Conservation (phyloP, 768 basidiomycete species). For the Collybia sp. region DNA sequence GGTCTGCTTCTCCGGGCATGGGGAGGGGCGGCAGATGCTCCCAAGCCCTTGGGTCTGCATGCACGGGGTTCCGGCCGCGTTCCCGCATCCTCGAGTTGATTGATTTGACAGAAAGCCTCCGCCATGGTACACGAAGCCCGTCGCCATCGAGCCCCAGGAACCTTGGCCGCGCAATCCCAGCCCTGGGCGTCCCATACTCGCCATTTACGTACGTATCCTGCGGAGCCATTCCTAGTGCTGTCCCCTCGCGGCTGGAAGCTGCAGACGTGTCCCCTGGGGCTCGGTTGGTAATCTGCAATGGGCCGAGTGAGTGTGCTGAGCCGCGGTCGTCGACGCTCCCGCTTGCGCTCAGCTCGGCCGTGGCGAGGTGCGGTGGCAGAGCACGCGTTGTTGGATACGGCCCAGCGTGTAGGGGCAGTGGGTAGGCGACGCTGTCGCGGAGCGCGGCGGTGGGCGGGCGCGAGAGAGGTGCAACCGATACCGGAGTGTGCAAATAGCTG, state of each 20-base stretch:
- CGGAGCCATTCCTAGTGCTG: conserved; percentile 13
- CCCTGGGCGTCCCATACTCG: conserved; percentile 17
- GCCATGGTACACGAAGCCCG: conserved; percentile 27
- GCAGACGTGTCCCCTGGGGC: conserved; percentile 41
- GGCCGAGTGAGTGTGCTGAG: conserved; percentile 33
- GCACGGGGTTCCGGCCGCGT: background rate
- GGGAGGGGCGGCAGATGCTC: conserved; percentile 17
- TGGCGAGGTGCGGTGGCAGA: conserved; percentile 23
- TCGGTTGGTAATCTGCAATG: conserved; percentile 43
- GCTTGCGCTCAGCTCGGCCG: conserved; percentile 9
- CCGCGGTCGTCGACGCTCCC: conserved; percentile 19
- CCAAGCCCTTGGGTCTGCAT: background rate
- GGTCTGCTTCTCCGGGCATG: conserved; percentile 19
- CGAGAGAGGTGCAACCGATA: conserved; percentile 11
- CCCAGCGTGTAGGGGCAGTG: conserved; percentile 13
- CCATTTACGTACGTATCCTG: background rate
- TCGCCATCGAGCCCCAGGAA: conserved; percentile 25
- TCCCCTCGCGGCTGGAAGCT: conserved; percentile 22
- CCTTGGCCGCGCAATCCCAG: conserved; percentile 19
- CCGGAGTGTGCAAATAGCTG: conserved; percentile 17
- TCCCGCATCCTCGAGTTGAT: conserved; percentile 1
- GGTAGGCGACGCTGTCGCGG: conserved; percentile 14
- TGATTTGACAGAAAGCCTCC: conserved; percentile 1
- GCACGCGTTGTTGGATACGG: conserved; percentile 18
- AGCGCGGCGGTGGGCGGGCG: conserved; percentile 8